Evolutionary conservation across 441 rosid genomes (phyloP).

Genomic region (Gossypium laxum): DNA sequence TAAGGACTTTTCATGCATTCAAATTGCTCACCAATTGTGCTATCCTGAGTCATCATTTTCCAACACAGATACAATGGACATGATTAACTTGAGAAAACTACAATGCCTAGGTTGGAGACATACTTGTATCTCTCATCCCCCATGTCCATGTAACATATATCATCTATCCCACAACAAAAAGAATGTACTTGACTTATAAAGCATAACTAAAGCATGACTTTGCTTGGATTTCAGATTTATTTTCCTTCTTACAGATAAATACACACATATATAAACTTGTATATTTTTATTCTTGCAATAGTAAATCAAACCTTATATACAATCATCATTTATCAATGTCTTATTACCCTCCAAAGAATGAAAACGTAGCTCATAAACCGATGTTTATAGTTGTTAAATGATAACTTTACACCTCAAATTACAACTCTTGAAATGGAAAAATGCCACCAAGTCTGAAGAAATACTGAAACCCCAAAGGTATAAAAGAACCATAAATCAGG

Average conservation of each 20-base stretch:
- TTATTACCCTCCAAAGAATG: neutral
- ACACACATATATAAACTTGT: no score
- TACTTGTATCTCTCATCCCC: neutral
- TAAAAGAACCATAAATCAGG: neutral
- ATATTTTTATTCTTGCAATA: neutral
- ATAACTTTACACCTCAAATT: neutral
- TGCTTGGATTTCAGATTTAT: neutral
- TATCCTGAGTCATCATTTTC: neutral
- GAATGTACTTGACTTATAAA: neutral
- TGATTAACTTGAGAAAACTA: neutral
- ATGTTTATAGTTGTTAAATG: neutral
- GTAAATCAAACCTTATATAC: neutral
- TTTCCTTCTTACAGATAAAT: neutral
- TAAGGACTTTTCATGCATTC: neutral
- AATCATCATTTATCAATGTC: neutral
- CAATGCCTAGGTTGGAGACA: neutral
- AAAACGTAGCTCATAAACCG: neutral
- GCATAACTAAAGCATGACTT: neutral
- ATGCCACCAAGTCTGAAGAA: neutral
- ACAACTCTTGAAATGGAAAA: neutral
- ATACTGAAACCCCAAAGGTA: neutral
- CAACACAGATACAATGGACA: neutral
- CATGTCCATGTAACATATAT: neutral
- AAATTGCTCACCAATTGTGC: neutral
- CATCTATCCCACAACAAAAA: neutral